Conservation (phyloP, 164 flowering plant genomes). For the Macadamia integrifolia region DNA sequence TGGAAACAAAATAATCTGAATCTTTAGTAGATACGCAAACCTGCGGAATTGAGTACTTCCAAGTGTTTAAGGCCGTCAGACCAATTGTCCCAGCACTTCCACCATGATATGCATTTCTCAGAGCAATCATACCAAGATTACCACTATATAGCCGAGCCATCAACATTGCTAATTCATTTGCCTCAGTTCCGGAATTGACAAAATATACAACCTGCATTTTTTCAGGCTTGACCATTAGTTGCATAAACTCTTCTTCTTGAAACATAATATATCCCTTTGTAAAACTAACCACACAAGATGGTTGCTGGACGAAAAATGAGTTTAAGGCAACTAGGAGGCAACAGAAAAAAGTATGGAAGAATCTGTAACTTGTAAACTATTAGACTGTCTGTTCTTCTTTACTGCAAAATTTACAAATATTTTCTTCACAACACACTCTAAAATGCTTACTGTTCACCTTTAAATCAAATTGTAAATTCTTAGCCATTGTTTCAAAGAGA, state of each 20-base stretch:
- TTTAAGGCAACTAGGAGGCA: too few species aligned
- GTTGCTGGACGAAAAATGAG: too few species aligned
- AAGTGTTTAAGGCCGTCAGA: constrained; percentile 82
- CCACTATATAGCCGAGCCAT: constrained; percentile 92
- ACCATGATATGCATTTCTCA: constrained; percentile 99
- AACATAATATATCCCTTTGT: neutral
- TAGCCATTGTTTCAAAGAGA: constrained; percentile 22
- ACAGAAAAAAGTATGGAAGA: too few species aligned
- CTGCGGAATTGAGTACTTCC: constrained; percentile 97
- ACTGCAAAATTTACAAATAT: too few species aligned
- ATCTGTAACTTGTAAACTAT: too few species aligned
- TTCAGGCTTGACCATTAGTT: neutral
- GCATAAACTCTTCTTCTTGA: neutral
- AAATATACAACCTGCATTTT: constrained; percentile 73
- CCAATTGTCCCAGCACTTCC: constrained; percentile 86
- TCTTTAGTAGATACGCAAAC: constrained; percentile 64
- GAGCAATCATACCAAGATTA: constrained; percentile 80
- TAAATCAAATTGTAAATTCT: too few species aligned
- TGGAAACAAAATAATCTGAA: constrained; percentile 33
- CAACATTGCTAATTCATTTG: constrained; percentile 94
- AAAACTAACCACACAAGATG: neutral
- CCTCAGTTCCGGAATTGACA: constrained; percentile 97
- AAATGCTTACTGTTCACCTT: too few species aligned
- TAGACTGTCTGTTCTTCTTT: too few species aligned
- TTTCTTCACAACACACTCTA: too few species aligned